These are phyloP conservation scores for Colletotrichum ledebouriae DNA, from an alignment of 2,329 filamentous ascomycete genomes.

Conservation along the genomic window DNA sequence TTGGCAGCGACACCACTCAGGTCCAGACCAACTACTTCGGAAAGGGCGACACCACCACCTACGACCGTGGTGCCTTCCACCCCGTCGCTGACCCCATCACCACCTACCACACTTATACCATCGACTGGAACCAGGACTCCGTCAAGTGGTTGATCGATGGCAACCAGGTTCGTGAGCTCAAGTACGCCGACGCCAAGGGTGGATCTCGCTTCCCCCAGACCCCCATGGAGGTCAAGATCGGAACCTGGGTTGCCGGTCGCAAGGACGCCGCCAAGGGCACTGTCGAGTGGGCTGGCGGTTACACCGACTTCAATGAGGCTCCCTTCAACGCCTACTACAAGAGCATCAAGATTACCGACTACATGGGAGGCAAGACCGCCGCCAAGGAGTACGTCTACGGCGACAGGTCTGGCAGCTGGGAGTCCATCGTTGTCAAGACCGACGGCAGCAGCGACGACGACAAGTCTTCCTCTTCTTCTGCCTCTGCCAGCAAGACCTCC, in stretches of 20 bases:
- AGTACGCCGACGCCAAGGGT: constrained; percentile 70
- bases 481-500: constrained; percentile 41
- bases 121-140: constrained; percentile 76
- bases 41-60: constrained; percentile 79
- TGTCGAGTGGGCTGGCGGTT: constrained; percentile 77
- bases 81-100: constrained; percentile 68
- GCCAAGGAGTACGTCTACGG: constrained; percentile 67
- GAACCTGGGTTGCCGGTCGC: constrained; percentile 74
- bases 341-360: constrained; percentile 67
- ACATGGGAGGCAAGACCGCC: constrained; percentile 61
- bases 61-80: constrained; percentile 77
- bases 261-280: constrained; percentile 75
- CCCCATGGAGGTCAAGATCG: constrained; percentile 78
- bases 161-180: constrained; percentile 71
- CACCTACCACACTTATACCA: constrained; percentile 73
- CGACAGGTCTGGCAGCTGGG: constrained; percentile 62
- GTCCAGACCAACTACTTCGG: constrained; percentile 92
- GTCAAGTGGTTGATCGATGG: constrained; percentile 77
- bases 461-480: constrained; percentile 36
- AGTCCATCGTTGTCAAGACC: constrained; percentile 63
- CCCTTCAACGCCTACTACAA: constrained; percentile 71
- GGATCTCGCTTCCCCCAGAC: constrained; percentile 78
- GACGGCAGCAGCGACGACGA: constrained; percentile 40
- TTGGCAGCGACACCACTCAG: constrained; percentile 79
- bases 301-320: constrained; percentile 63